Evolutionary conservation across 108 stramenopile species (phyloP).

Genomic region (Schizochytrium sp.): DNA sequence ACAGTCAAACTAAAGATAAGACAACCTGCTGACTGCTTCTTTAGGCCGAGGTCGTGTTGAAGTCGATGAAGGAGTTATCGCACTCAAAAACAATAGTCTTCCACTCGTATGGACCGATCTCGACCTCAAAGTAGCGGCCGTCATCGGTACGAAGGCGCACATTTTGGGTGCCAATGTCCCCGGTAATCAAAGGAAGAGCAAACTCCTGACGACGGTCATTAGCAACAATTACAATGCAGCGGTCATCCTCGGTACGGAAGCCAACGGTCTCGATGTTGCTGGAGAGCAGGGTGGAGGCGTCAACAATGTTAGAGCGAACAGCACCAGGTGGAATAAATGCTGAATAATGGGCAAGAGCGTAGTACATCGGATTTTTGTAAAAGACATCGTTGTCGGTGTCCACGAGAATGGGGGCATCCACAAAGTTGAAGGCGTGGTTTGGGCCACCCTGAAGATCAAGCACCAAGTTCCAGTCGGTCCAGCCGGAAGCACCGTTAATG

Average conservation of each 20-base stretch:
- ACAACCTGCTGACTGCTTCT: too few species aligned
- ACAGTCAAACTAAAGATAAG: too few species aligned
- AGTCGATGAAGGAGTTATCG: background rate
- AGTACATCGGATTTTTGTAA: slow-evolving; percentile 8
- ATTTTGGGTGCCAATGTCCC: background rate
- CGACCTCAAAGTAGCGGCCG: background rate
- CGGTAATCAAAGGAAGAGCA: background rate
- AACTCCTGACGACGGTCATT: background rate
- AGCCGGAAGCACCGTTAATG: background rate
- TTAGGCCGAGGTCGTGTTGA: too few species aligned
- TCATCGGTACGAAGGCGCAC: background rate
- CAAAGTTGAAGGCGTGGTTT: background rate
- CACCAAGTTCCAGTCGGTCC: slow-evolving; percentile 25
- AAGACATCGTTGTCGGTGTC: background rate
- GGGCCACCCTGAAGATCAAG: slow-evolving; percentile 7
- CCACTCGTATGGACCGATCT: slow-evolving; percentile 2
- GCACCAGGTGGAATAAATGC: slow-evolving; percentile 9
- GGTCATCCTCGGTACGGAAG: background rate
- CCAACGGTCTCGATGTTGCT: background rate
- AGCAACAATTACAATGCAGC: background rate
- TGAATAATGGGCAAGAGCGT: background rate
- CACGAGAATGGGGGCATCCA: slow-evolving; percentile 12
- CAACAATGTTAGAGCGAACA: background rate
- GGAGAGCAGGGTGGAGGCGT: background rate
- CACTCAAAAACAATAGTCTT: slow-evolving; percentile 3